Conservation (phyloP, 106 monocot genomes). For the Apostasia shenzhenica region DNA sequence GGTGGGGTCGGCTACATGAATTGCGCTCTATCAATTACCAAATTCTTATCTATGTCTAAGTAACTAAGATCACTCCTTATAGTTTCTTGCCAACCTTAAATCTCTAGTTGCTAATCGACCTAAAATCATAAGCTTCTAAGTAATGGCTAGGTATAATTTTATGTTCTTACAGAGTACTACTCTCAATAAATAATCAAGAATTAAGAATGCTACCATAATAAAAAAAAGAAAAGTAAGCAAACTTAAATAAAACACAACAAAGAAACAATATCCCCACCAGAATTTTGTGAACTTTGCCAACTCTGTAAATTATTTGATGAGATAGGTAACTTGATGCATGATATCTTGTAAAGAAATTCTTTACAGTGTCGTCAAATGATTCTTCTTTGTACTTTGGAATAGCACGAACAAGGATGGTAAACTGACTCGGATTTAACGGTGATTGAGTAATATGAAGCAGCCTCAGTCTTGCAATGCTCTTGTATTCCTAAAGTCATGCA, state of each 20-base stretch:
- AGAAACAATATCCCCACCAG: constrained; percentile 37
- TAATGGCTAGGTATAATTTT: too few relatives aligned
- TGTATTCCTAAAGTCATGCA: constrained; percentile 67
- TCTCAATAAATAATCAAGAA: too few relatives aligned
- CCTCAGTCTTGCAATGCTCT: constrained; percentile 63
- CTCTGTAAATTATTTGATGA: constrained; percentile 82
- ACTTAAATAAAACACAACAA: not conserved
- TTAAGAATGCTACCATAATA: too few relatives aligned
- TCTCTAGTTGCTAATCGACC: too few relatives aligned
- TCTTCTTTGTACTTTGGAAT: constrained; percentile 58
- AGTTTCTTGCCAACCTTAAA: too few relatives aligned
- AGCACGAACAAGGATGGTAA: constrained; percentile 84
- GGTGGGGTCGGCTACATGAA: too few relatives aligned
- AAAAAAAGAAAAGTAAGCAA: not conserved
- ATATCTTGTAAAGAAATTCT: constrained; percentile 76
- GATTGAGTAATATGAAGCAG: constrained; percentile 54
- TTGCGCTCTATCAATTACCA: too few relatives aligned
- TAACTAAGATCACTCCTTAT: too few relatives aligned
- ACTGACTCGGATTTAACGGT: constrained; percentile 66
- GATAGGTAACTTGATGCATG: constrained; percentile 76
- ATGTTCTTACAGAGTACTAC: too few relatives aligned
- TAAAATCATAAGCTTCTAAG: too few relatives aligned
- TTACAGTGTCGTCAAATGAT: constrained; percentile 49
- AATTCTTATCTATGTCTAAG: too few relatives aligned
- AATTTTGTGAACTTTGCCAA: constrained; percentile 82